Conservation (phyloP, 148 eudicot genomes). For the Rhododendron simsii region DNA sequence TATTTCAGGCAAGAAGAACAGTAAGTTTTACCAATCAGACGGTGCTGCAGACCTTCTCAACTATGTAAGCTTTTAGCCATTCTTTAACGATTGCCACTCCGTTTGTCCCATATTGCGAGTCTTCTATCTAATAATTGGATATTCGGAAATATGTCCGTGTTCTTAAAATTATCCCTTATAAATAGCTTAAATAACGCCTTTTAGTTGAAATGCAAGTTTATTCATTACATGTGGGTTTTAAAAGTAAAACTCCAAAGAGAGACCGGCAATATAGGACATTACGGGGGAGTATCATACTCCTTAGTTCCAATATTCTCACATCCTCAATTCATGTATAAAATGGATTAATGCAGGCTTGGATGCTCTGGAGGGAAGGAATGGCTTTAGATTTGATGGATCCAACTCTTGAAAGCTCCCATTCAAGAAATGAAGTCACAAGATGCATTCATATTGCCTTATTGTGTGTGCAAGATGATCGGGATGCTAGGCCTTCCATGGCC, state of each 20-base stretch:
- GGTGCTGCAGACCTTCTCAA: not conserved
- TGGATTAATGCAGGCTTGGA: conserved; percentile 26
- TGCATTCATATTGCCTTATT: conserved; percentile 30
- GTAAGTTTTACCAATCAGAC: not conserved
- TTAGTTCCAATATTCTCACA: not conserved
- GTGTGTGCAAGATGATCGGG: conserved; percentile 33
- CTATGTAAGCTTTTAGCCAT: not conserved
- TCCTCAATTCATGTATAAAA: not conserved
- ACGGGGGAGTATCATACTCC: too few relatives aligned
- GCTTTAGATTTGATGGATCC: conserved; percentile 27
- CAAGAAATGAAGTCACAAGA: conserved; percentile 26
- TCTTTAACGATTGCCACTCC: not conserved
- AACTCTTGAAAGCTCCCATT: conserved; percentile 10
- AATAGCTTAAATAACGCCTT: too few relatives aligned
- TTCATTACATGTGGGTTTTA: too few relatives aligned
- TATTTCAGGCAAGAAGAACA: not conserved
- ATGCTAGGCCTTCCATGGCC: conserved; percentile 42
- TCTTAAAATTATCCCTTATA: too few relatives aligned
- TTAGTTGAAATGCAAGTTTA: too few relatives aligned
- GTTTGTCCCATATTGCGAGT: not conserved
- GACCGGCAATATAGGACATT: too few relatives aligned
- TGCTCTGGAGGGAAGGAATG: conserved; percentile 17
- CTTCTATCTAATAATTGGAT: not conserved
- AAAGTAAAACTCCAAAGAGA: too few relatives aligned
- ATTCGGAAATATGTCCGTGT: not conserved